Evolutionary conservation across 2,329 filamentous ascomycete genomes (phyloP), one percentile per base, ranked within the genome.

Genomic region (Esteya vermicola): DNA sequence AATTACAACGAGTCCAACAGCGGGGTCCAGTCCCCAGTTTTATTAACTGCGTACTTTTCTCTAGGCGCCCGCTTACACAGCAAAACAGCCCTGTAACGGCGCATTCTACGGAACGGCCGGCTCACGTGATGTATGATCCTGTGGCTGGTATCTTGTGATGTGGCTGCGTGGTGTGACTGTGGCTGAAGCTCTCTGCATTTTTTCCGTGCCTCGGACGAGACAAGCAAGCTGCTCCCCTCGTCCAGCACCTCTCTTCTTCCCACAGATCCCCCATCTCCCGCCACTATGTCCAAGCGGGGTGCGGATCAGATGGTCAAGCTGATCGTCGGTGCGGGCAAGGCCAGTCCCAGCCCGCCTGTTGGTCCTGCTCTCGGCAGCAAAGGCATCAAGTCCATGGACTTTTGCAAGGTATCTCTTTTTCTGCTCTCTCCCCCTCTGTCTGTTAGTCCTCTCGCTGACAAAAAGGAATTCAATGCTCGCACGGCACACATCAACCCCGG

Each of bases 321-420:
- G 60, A 93, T 98, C 50, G 91, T 98, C 46, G 91, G 89, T 53
- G 91, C 91, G 42, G 91, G 91, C 21, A 85, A 95, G 61, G 91
- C 91, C 44, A 89, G 80, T 54, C 91, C 91, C 23, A 93, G 86
- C 63, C 91, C 91, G 26, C 91, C 91, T 5, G 88, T 98, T 54
- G 91, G 91, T 68, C 91, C 91, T 43, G 91, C 91, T 40, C 73
- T 98, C 49, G 91, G 91, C 64, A 89, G 81, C 60, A 96, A 95
- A 68, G 91, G 91, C 69, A 83, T 98, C 47, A 98, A 98, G 69
- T 93, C 84, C 43, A 98, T 98, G 81, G 91, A 98, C 64, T 98
- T 96, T 60, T 96, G 91, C 77, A 96, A 96, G 73, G 89, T 93
- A 12, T 6, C 23, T 32, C 18, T 32, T n/a, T 22, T 38, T 33